A percentile compares a stretch with the other conserved stretches of the same genome.
phyloP scores from a whole-genome alignment of 2,329 filamentous ascomycete genomes.

The Pseudogymnoascus sp. region DNA sequence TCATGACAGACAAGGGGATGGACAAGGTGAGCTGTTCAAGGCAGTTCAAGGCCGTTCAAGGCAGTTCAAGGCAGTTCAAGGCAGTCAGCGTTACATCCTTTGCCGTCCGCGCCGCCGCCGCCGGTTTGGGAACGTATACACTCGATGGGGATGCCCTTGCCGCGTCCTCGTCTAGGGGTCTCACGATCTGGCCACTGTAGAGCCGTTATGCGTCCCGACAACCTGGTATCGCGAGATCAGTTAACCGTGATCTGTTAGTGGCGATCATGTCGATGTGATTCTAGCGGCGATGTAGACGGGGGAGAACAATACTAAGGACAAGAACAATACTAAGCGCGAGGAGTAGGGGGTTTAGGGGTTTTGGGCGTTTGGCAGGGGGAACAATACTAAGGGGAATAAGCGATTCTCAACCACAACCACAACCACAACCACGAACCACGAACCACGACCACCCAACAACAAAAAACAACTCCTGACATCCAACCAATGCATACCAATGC shows the following conservation, averaged over 20 bases:
- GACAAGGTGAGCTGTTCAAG: neutral
- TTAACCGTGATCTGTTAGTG: neutral
- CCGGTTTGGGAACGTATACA: neutral
- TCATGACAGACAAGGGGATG: neutral
- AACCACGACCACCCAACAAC: neutral
- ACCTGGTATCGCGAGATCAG: neutral
- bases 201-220: neutral
- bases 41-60: neutral
- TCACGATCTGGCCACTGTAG: neutral
- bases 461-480: neutral
- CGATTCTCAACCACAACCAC: slow-evolving; percentile 4
- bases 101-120: neutral
- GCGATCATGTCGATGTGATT: neutral
- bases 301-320: neutral
- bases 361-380: neutral
- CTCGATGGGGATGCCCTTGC: neutral
- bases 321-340: neutral
- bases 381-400: slow-evolving; percentile 5
- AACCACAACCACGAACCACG: neutral
- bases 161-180: neutral
- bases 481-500: neutral
- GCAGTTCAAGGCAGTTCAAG: neutral
- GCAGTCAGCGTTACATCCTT: neutral
- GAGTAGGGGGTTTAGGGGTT: neutral
- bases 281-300: neutral